phyloP scores from a whole-genome alignment of 208 protist species.

The Leishmania mexicana region DNA sequence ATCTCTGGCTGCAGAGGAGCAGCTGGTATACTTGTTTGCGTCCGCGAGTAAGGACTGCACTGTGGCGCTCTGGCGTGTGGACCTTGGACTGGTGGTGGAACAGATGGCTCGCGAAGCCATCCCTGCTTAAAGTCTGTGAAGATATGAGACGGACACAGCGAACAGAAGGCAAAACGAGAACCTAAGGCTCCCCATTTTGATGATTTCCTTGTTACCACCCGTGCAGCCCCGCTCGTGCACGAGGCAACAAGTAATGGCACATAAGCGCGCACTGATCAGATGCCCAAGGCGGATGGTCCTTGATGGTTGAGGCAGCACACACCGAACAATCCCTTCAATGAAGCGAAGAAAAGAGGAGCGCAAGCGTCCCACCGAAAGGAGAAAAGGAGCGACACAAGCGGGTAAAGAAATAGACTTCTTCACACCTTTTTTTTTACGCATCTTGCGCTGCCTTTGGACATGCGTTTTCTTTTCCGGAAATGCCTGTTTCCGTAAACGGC shows the following conservation, averaged over 20 bases:
- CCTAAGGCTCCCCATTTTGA: neutral
- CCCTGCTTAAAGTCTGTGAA: neutral
- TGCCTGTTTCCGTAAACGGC: too few species aligned
- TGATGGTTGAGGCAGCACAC: neutral
- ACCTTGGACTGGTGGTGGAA: constrained; percentile 49
- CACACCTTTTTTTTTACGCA: too few species aligned
- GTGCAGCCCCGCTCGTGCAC: neutral
- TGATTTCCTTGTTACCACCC: neutral
- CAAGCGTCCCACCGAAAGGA: neutral
- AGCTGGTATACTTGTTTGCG: constrained; percentile 66
- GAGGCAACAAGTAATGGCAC: neutral
- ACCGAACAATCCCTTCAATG: neutral
- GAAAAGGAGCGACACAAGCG: neutral
- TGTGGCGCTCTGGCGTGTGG: constrained; percentile 76
- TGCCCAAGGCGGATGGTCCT: neutral
- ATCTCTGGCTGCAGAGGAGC: neutral
- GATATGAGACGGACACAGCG: neutral
- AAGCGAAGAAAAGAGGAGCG: neutral
- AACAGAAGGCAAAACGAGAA: neutral
- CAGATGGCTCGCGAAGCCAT: neutral
- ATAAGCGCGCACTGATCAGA: neutral
- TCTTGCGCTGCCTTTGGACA: neutral
- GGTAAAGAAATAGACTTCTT: neutral
- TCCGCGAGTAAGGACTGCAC: constrained; percentile 67
- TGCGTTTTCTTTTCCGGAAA: neutral